Conservation (phyloP, 257 asterid genomes). For the Osmanthus fragrans region DNA sequence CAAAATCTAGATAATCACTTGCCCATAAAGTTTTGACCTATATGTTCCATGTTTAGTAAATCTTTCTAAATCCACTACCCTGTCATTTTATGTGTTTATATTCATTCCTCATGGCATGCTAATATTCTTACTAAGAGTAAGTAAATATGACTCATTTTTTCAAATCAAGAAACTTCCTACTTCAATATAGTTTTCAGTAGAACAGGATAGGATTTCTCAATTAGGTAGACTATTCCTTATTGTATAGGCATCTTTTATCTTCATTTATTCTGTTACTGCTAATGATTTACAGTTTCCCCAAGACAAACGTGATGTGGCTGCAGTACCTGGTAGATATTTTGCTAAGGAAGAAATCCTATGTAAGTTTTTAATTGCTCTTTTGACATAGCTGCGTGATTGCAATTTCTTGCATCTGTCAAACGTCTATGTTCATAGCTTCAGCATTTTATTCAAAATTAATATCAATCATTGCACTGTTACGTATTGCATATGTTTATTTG, state of each 20-base stretch:
- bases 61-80: no score
- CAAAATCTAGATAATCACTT: not conserved
- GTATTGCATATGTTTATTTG: not conserved
- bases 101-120: not conserved
- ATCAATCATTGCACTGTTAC: not conserved
- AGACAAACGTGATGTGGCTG: conserved; percentile 91
- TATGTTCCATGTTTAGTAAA: not conserved
- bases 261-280: conserved; percentile 10
- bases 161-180: not conserved
- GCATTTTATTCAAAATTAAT: not conserved
- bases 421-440: not conserved
- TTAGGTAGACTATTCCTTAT: not conserved
- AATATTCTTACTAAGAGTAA: no score
- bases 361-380: conserved; percentile 39
- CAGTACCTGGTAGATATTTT: conserved; percentile 85
- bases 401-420: not conserved
- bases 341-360: conserved; percentile 77
- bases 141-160: not conserved
- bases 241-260: not conserved
- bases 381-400: not conserved
- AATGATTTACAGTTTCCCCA: conserved; percentile 67
- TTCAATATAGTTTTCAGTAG: not conserved
- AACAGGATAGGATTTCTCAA: not conserved
- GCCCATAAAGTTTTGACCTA: not conserved
- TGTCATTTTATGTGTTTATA: no score